Conservation (phyloP, 225 moss, liverwort and hornwort genomes). For the Physcomitrium patens region DNA sequence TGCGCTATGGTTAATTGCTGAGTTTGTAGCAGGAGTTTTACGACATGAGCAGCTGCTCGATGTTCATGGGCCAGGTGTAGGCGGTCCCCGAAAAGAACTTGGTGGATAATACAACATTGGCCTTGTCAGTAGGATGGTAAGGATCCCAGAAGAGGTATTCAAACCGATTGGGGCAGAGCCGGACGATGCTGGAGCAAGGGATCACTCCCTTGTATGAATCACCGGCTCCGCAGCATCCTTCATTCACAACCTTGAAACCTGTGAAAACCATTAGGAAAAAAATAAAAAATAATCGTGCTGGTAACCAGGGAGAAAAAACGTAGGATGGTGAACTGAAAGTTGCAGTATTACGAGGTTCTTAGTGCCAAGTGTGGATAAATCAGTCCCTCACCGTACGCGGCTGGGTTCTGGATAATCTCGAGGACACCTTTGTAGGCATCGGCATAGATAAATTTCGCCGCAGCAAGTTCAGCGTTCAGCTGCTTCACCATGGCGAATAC, state of each 20-base stretch:
- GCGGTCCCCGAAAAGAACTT: conserved; percentile 25
- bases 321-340: no score
- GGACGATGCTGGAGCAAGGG: conserved; percentile 36
- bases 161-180: conserved; percentile 46
- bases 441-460: conserved; percentile 28
- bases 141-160: conserved; percentile 82
- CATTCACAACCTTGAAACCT: conserved; percentile 45
- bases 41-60: conserved; percentile 27
- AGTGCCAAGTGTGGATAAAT: no score
- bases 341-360: no score
- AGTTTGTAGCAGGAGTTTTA: conserved; percentile 1
- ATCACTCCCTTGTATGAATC: conserved; percentile 55
- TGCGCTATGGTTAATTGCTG: neutral
- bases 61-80: conserved; percentile 34
- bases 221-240: conserved; percentile 66
- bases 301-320: no score
- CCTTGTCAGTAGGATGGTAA: conserved; percentile 79
- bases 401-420: conserved; percentile 43
- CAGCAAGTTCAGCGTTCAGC: conserved; percentile 46
- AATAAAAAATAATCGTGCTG: no score
- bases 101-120: conserved; percentile 47
- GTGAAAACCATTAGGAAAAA: neutral
- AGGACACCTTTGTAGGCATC: conserved; percentile 57
- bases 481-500: conserved; percentile 33
- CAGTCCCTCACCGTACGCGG: conserved; percentile 33